Base-by-base conservation (phyloP, 1,139 yeast species). In the Pneumocystis canis region DNA sequence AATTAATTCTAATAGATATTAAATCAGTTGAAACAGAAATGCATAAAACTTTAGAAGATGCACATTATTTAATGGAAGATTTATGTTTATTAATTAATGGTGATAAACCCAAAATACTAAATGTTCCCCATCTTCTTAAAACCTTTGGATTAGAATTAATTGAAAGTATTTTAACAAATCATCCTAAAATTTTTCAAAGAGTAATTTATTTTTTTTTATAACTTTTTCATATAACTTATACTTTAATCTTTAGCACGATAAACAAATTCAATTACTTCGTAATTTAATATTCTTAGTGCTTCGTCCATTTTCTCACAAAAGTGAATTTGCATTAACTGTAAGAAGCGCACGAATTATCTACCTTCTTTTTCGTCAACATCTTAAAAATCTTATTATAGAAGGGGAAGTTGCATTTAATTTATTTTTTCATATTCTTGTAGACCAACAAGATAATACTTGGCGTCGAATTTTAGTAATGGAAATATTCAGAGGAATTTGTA, bases 341-440 rank as follows among this genome's bases (percentile, higher is more conserved):
- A 79, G 97, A 66, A 85, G 87, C 5, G 82, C 89, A 64, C 78
- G 97, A 64, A 79, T 89, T 16, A 77, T 88, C 14, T 79, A 80
- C 60, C 75, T 87, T 5, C 72, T 89, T 58, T 74, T 89, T 16
- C 76, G 81, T 25, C 78, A 83, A 11, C 89, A 85, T 66, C 77
- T 89, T 54, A 73, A 77, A 0, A 79, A 82, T 18, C 74, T 90
- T 41, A 84, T 82, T 62, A 80, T 87, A 54, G 97, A 90, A 72
- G 79, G 88, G 37, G 96, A 89, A 70, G 89, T 89, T 6, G 82
- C 90, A 1, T 73, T 90, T 30, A 84, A 95, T 0, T 77, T 85
- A 57, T 73, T 89, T 53, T 86, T 87, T 35, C 95, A 87, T 69
- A 79, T 82, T 58, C 72, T 88, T 9, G 77, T 80, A 1, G 73